phyloP scores from a whole-genome alignment of 768 basidiomycete genomes.

The Leccinum imitatum region DNA sequence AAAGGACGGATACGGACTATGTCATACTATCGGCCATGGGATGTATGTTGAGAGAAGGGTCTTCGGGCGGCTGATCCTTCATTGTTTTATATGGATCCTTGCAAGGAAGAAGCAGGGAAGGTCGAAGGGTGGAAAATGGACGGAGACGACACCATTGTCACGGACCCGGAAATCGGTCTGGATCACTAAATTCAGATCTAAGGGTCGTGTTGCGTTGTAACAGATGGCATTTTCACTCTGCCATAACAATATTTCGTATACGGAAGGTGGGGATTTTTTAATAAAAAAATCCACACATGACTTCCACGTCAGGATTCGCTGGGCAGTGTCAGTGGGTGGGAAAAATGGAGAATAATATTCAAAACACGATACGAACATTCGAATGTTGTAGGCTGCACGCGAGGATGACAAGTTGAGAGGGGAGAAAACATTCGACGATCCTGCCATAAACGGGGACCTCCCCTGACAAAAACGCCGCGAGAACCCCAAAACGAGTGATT shows the following conservation, averaged over 20 bases:
- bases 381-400: background rate
- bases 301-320: slow-evolving; percentile 30
- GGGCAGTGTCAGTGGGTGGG: slow-evolving; percentile 22
- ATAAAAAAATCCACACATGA: slow-evolving; percentile 35
- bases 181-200: slow-evolving; percentile 72
- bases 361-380: slow-evolving; percentile 6
- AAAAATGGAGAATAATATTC: slow-evolving; percentile 14
- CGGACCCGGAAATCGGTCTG: slow-evolving; percentile 42
- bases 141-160: slow-evolving; percentile 40
- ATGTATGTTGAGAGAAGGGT: slow-evolving; percentile 39
- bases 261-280: slow-evolving; percentile 46
- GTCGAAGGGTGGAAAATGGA: slow-evolving; percentile 40
- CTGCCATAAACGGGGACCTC: slow-evolving; percentile 19
- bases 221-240: slow-evolving; percentile 41
- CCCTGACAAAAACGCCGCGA: slow-evolving; percentile 24
- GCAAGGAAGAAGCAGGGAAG: slow-evolving; percentile 33
- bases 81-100: slow-evolving; percentile 49
- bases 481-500: slow-evolving; percentile 27
- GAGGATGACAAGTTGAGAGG: background rate
- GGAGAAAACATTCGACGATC: slow-evolving; percentile 27
- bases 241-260: slow-evolving; percentile 41
- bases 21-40: slow-evolving; percentile 53
- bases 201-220: slow-evolving; percentile 62
- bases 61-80: slow-evolving; percentile 39
- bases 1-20: slow-evolving; percentile 44